Evolutionary conservation across 73 alveolate genomes (phyloP).

Genomic region (Stentor roeselii): DNA sequence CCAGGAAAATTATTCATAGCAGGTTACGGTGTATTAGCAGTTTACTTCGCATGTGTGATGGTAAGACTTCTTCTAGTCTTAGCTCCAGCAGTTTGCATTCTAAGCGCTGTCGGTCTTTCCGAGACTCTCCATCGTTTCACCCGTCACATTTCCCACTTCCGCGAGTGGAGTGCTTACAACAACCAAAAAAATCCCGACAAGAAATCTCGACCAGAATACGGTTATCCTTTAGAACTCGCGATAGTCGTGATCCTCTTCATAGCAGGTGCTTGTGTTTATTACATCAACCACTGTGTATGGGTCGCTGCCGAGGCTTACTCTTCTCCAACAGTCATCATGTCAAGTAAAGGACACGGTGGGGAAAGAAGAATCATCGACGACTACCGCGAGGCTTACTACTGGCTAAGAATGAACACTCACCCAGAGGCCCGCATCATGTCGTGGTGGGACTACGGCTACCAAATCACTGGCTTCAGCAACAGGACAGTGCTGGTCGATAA

Average conservation of each 20-base stretch:
- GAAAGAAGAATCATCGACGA: slow-evolving; percentile 74
- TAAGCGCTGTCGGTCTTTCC: slow-evolving; percentile 65
- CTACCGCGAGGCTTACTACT: slow-evolving; percentile 93
- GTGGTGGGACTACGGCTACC: slow-evolving; percentile 97
- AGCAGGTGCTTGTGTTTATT: slow-evolving; percentile 41
- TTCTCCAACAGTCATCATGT: slow-evolving; percentile 59
- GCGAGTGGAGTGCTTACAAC: neutral
- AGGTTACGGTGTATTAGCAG: slow-evolving; percentile 53
- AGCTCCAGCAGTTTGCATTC: slow-evolving; percentile 69
- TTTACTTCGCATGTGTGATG: slow-evolving; percentile 58
- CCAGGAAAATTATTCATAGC: slow-evolving; percentile 65
- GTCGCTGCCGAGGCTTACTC: slow-evolving; percentile 92
- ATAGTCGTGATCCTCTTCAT: neutral
- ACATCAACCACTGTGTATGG: slow-evolving; percentile 86
- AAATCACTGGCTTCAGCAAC: slow-evolving; percentile 85
- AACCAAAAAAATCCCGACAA: neutral
- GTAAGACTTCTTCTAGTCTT: slow-evolving; percentile 60
- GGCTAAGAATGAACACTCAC: slow-evolving; percentile 89
- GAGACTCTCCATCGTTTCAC: slow-evolving; percentile 46
- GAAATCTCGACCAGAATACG: neutral
- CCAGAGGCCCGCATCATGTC: slow-evolving; percentile 82
- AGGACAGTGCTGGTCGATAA: slow-evolving; percentile 88
- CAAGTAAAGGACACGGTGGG: slow-evolving; percentile 35
- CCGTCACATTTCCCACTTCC: slow-evolving; percentile 10
- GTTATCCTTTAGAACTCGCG: slow-evolving; percentile 12